phyloP scores from a whole-genome alignment of 179 eudicot genomes.

The Sideroxylon spinosum region DNA sequence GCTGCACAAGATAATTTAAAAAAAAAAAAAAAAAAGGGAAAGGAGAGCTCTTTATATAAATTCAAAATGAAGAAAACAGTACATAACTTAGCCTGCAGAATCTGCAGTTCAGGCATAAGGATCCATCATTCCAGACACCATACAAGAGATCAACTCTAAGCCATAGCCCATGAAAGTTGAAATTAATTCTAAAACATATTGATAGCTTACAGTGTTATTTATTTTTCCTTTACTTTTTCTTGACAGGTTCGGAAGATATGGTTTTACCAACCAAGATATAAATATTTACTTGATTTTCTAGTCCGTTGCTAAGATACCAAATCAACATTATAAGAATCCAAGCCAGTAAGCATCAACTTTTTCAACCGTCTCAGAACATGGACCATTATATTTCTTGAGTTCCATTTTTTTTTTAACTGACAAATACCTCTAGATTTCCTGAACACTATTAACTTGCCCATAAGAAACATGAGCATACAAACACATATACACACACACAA shows the following conservation, averaged over 20 bases:
- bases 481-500: too few relatives aligned
- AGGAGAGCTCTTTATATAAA: background rate
- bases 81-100: background rate
- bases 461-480: background rate
- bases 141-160: background rate
- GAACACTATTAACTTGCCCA: background rate
- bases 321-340: background rate
- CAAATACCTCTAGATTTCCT: background rate
- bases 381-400: background rate
- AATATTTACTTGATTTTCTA: background rate
- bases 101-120: constrained; percentile 5
- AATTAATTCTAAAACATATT: background rate
- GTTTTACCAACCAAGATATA: background rate
- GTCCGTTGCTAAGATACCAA: background rate
- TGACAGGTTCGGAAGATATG: background rate
- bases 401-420: too few relatives aligned
- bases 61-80: background rate
- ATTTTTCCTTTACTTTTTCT: background rate
- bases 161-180: background rate
- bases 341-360: background rate
- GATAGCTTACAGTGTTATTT: background rate
- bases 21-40: background rate
- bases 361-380: background rate
- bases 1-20: constrained; percentile 30
- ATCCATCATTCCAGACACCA: background rate